phyloP scores from a whole-genome alignment of 2,329 filamentous ascomycete species.

The Podosphaera xanthii region DNA sequence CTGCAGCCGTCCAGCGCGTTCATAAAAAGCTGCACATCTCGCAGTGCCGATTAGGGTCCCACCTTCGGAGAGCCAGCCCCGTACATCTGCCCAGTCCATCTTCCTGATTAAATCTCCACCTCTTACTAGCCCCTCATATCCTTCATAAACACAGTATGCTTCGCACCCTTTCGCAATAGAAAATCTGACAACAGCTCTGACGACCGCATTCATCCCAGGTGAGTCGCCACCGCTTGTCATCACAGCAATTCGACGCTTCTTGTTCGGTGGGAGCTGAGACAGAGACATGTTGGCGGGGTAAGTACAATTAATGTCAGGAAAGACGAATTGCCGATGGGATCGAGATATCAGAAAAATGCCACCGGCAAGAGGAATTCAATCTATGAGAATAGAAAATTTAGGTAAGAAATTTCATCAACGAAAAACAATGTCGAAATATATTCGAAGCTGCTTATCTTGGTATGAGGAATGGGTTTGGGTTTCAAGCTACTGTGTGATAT shows the following conservation, averaged over 20 bases:
- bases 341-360: neutral
- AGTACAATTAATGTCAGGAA: neutral
- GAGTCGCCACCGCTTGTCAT: conserved; percentile 57
- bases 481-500: too few relatives aligned
- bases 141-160: conserved; percentile 67
- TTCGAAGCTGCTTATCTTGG: too few relatives aligned
- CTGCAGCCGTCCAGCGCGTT: conserved; percentile 58
- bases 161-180: conserved; percentile 67
- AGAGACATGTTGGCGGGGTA: conserved; percentile 9
- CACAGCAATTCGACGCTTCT: conserved; percentile 30
- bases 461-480: too few relatives aligned
- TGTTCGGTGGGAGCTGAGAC: conserved; percentile 11
- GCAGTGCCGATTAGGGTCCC: conserved; percentile 93
- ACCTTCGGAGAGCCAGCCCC: conserved; percentile 81
- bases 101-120: conserved; percentile 72
- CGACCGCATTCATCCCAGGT: conserved; percentile 52
- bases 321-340: neutral
- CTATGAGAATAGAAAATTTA: neutral
- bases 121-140: conserved; percentile 83
- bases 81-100: conserved; percentile 82
- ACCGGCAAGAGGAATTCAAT: neutral
- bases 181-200: conserved; percentile 66
- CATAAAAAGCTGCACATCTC: conserved; percentile 76
- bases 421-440: too few relatives aligned
- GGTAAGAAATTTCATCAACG: too few relatives aligned